Evolutionary conservation across 202 grass and related monocot species (phyloP).

Genomic region (Alloteropsis angusta): DNA sequence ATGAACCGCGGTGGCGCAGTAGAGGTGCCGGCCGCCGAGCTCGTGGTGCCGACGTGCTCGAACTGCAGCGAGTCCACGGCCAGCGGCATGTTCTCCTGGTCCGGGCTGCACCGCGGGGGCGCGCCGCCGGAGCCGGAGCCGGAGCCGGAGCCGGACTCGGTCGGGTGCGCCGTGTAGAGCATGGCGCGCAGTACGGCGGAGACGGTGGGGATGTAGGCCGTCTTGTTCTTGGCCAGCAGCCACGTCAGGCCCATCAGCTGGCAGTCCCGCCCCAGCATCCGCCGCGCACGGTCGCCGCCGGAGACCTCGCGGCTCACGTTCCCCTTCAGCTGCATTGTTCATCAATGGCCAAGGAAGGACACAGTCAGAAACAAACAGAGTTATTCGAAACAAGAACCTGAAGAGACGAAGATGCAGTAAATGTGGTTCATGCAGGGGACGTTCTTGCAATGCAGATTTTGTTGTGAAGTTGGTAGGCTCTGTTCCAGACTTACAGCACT

Average conservation of each 20-base stretch:
- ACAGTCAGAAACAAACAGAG: neutral
- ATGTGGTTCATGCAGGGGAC: conserved; percentile 25
- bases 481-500: neutral
- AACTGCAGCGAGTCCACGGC: conserved; percentile 96
- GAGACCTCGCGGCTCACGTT: conserved; percentile 34
- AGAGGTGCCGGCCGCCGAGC: neutral
- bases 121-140: conserved; percentile 2
- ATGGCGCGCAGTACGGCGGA: conserved; percentile 91
- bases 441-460: conserved; percentile 18
- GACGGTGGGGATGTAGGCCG: conserved; percentile 79
- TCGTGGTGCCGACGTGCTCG: conserved; percentile 34
- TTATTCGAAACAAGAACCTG: neutral
- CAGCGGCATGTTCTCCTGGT: conserved; percentile 98
- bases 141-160: conserved; percentile 26
- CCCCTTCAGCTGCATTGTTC: conserved; percentile 45
- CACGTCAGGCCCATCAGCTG: conserved; percentile 99
- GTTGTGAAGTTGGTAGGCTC: conserved; percentile 21
- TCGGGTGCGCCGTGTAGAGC: conserved; percentile 63
- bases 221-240: conserved; percentile 87
- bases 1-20: neutral
- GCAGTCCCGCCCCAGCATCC: conserved; percentile 91
- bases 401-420: conserved; percentile 26
- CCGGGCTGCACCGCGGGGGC: conserved; percentile 61
- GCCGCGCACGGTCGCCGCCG: conserved; percentile 46
- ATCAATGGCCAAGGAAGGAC: neutral